phyloP scores from a whole-genome alignment of 2,329 filamentous ascomycete species.

The Alternaria arborescens region DNA sequence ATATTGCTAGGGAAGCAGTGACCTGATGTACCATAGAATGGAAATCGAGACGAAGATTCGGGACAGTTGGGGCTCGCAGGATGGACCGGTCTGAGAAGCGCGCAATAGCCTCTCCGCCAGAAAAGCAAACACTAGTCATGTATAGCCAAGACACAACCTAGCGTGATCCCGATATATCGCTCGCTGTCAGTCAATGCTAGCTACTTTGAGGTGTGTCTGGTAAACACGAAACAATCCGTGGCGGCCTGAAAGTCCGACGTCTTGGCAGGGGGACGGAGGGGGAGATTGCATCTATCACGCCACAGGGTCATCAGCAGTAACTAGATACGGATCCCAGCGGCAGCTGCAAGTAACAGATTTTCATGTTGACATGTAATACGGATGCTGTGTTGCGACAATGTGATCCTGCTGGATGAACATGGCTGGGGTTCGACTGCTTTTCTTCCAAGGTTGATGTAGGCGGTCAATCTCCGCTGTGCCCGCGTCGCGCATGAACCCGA shows the following conservation, averaged over 20 bases:
- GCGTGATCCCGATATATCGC: slow-evolving; percentile 6
- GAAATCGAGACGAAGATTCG: not conserved
- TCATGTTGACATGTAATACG: not conserved
- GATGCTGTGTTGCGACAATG: not conserved
- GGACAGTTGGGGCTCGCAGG: not conserved
- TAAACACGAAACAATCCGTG: slow-evolving; percentile 12
- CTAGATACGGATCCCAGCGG: not conserved
- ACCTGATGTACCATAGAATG: not conserved
- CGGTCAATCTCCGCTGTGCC: not conserved
- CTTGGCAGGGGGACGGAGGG: slow-evolving; percentile 20
- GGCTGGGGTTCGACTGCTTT: not conserved
- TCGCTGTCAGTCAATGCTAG: not conserved
- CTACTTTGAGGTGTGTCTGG: not conserved
- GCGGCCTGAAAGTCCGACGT: slow-evolving; percentile 3
- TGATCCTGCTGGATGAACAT: not conserved
- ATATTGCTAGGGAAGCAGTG: slow-evolving; percentile 7
- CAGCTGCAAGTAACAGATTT: not conserved
- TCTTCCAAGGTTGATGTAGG: not conserved
- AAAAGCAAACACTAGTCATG: slow-evolving; percentile 9
- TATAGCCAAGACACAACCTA: not conserved
- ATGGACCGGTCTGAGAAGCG: too few relatives aligned
- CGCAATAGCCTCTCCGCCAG: not conserved
- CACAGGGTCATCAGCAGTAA: not conserved
- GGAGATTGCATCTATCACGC: slow-evolving; percentile 9
- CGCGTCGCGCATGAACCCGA: not conserved